These are phyloP conservation scores for Rhytidiadelphus loreus DNA, from an alignment of 225 moss, liverwort and hornwort species.

Conservation along the genomic window DNA sequence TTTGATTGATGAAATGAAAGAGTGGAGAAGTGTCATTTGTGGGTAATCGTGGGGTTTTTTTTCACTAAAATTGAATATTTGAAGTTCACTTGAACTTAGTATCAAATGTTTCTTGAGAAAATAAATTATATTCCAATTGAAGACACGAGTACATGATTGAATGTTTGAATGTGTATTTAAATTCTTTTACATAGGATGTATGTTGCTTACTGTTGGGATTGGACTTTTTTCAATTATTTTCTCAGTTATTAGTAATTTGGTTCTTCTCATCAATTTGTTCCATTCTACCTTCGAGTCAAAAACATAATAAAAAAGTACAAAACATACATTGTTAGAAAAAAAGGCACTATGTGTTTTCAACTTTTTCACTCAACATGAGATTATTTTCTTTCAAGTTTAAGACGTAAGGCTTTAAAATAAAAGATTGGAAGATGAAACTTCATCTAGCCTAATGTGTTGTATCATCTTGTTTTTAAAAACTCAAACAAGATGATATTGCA, in stretches of 20 bases:
- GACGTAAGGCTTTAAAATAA: too few relatives aligned
- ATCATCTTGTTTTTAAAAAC: too few relatives aligned
- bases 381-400: background rate
- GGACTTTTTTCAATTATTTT: background rate
- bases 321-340: background rate
- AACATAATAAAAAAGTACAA: background rate
- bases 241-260: background rate
- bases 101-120: background rate
- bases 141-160: too few relatives aligned
- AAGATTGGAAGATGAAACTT: background rate
- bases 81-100: background rate
- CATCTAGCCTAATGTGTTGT: too few relatives aligned
- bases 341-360: background rate
- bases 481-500: background rate
- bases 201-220: background rate
- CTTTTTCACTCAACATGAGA: background rate
- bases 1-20: background rate
- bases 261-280: background rate
- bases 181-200: too few relatives aligned
- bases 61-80: background rate
- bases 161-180: too few relatives aligned
- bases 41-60: background rate
- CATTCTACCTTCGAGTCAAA: background rate
- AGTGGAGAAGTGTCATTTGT: background rate
- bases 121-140: too few relatives aligned